Evolutionary conservation across 371 early-diverging fungal genomes (phyloP), one percentile per base, ranked within the genome.

Genomic region (Aphelidium insulamus): DNA sequence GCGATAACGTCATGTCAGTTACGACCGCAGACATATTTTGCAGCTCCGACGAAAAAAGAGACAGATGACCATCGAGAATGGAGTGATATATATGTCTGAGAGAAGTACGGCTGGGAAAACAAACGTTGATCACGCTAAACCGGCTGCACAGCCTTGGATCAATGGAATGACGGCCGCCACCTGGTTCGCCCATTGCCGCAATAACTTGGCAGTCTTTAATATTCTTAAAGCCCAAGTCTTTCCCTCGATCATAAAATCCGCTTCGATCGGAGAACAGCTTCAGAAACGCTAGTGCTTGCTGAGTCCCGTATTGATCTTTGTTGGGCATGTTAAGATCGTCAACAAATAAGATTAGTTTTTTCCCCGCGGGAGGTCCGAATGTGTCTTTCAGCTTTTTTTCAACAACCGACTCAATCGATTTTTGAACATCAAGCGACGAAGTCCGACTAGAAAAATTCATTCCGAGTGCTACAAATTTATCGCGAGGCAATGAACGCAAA

Each of bases 281-380:
- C 5, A 67, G 40, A 7, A 64, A 42, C 2, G 65, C 59, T 28
- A 67, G 60, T 2, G 62, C 62, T 43, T 59, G 60, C 39, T 67
- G 65, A 1, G 68, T 67, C 6, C 68, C 68, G 38, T 64, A 67
- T 5, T 57, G 59, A 40, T 67, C 68, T 33, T 59, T 57, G 14
- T 57, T 39, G 2, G 62, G 62, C 62, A 67, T 60, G 42, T 67
- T 67, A 5, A 67, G 36, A 41, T 67, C 68, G 33, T 67, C 68
- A 11, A 64, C 43, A 34, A 65, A 67, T 7, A 59, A 51, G 30
- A 62, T 28, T 24, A 67, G 49, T 8, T 52, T 25, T 37, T 56
- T 60, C 4, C 63, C 63, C 0, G 59, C 59, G 0, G 58, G 40
- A 1, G 66, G 66, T 7, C 66, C 66, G 37, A 63, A 66, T 20